Evolutionary conservation across 208 protist species (phyloP).

Genomic region (Crithidia expoeki): DNA sequence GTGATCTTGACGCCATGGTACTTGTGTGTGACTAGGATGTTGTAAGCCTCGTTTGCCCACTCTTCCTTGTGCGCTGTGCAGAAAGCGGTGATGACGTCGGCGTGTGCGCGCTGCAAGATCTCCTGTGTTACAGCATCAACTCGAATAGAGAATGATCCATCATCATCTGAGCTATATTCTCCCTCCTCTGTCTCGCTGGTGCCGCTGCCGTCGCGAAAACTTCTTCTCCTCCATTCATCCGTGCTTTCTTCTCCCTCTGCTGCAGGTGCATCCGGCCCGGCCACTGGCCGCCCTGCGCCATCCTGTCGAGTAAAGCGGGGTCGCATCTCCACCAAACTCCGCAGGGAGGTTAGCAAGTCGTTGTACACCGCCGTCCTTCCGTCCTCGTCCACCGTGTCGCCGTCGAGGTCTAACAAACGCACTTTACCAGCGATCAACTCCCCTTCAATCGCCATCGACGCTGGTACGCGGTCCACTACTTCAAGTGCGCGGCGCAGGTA

Average conservation of each 20-base stretch:
- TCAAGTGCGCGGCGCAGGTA: slow-evolving; percentile 70
- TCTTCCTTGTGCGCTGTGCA: slow-evolving; percentile 63
- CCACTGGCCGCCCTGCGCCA: not conserved
- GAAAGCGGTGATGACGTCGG: slow-evolving; percentile 53
- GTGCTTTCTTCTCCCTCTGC: not conserved
- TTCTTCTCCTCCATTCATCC: not conserved
- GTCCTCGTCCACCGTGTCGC: slow-evolving; percentile 57
- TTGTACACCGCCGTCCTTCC: slow-evolving; percentile 64
- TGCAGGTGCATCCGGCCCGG: not conserved
- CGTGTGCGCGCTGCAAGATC: slow-evolving; percentile 56
- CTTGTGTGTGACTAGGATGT: slow-evolving; percentile 85
- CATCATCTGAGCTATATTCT: slow-evolving; percentile 1
- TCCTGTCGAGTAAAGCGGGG: slow-evolving; percentile 32
- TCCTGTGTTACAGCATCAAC: slow-evolving; percentile 38
- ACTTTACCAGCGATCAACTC: slow-evolving; percentile 80
- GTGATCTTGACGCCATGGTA: slow-evolving; percentile 85
- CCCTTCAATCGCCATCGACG: slow-evolving; percentile 68
- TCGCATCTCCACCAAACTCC: slow-evolving; percentile 79
- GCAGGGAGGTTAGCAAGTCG: slow-evolving; percentile 77
- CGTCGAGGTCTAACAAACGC: slow-evolving; percentile 66
- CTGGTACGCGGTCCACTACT: slow-evolving; percentile 68
- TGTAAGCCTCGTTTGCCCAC: slow-evolving; percentile 80
- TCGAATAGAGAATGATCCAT: slow-evolving; percentile 2
- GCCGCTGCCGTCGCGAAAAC: not conserved
- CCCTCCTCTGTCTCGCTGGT: not conserved